These are phyloP conservation scores for Fusarium phyllophilum DNA, from an alignment of 2,329 filamentous ascomycete genomes.

Conservation along the genomic window DNA sequence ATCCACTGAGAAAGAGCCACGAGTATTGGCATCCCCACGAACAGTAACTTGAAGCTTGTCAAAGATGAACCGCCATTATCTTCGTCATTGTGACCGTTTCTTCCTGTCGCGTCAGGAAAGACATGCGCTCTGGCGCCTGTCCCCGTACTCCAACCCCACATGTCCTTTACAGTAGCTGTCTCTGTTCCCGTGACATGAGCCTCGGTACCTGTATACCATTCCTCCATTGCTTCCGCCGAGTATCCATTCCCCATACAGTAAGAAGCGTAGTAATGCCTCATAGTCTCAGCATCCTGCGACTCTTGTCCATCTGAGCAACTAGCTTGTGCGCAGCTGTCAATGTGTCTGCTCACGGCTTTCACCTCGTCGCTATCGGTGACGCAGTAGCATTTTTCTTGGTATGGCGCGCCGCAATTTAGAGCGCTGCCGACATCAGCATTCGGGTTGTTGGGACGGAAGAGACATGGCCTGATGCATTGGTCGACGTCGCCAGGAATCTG, in stretches of 20 bases:
- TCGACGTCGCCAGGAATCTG: not conserved
- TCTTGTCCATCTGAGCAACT: not conserved
- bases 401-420: not conserved
- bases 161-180: not conserved
- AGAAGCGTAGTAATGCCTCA: slow-evolving; percentile 4
- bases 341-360: not conserved
- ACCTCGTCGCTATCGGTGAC: not conserved
- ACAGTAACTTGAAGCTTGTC: accelerated
- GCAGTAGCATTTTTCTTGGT: not conserved
- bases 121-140: not conserved
- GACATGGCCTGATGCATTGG: slow-evolving; percentile 2
- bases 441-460: not conserved
- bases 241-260: slow-evolving; percentile 4
- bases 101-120: not conserved
- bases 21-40: accelerated
- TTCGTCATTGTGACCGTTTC: not conserved
- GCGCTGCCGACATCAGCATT: not conserved
- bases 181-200: not conserved
- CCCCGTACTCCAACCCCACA: not conserved
- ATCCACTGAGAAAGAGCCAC: not conserved
- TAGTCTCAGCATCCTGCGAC: not conserved
- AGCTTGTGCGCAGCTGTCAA: not conserved
- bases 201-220: slow-evolving; percentile 2
- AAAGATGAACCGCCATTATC: not conserved
- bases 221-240: not conserved